These are phyloP conservation scores for Dipodascopsis uninucleata DNA, from an alignment of 805 yeast species.

Conservation along the genomic window DNA sequence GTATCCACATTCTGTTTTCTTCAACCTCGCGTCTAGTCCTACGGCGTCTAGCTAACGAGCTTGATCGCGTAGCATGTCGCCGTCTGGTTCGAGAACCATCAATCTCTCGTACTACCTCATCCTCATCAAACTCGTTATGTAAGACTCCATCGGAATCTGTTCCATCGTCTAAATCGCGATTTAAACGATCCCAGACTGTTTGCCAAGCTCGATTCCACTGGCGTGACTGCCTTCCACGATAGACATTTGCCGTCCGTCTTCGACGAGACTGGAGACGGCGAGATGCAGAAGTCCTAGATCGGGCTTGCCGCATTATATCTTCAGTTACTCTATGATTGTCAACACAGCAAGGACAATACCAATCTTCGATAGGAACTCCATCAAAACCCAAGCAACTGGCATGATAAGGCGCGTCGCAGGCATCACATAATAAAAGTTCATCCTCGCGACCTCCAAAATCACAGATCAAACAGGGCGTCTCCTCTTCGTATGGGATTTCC, in stretches of 20 bases:
- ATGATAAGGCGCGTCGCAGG: conserved; percentile 36
- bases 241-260: background rate
- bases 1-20: conserved; percentile 15
- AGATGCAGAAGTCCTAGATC: conserved; percentile 6
- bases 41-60: background rate
- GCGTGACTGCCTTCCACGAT: background rate
- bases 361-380: conserved; percentile 32
- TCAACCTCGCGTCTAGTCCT: conserved; percentile 13
- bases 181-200: conserved; percentile 23
- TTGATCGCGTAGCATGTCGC: background rate
- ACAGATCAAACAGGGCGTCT: conserved; percentile 31
- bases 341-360: conserved; percentile 37
- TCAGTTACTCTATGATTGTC: conserved; percentile 25
- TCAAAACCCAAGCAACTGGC: conserved; percentile 34
- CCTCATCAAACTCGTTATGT: conserved; percentile 6
- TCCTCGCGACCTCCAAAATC: conserved; percentile 32
- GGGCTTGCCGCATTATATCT: conserved; percentile 12
- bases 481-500: conserved; percentile 5
- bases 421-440: conserved; percentile 33
- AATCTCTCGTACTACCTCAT: background rate
- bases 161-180: conserved; percentile 14
- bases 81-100: conserved; percentile 6
- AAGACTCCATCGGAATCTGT: background rate
- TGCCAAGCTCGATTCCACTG: conserved; percentile 28
- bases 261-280: conserved; percentile 6